Base-by-base conservation (phyloP, 2,329 filamentous ascomycete species). In the Myriangium duriaei region DNA sequence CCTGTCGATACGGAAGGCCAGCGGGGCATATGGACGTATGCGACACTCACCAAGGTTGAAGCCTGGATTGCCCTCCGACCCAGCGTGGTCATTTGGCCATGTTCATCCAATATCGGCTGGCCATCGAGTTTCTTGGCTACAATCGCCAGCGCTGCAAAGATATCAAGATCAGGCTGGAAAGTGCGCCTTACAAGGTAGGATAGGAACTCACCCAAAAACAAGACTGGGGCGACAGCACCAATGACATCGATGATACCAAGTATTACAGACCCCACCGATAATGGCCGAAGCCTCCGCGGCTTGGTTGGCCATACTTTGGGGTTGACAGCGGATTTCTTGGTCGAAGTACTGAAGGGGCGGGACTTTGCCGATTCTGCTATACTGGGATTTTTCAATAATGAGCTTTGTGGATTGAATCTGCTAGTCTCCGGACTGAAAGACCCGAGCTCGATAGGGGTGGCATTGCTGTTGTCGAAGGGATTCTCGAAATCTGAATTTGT, bases 171-270 rank as follows among this genome's bases (percentile, higher is more conserved):
- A 7, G n/a, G n/a, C 21, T 7, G 7, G 21, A 26, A 26, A 26
- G n/a, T 26, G 21, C 7, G 7, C n/a, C 7, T 26, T n/a, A n/a
- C n/a, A n/a, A n/a, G n/a, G n/a, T n/a, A 10, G 11, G 39, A 18
- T 11, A 13, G 30, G 7, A 12, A 48, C 54, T 31, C 45, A 56
- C 56, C 30, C 5, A 60, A 53, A 37, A 59, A 60, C 30, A 52
- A 57, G 2, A 59, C 12, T 0, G 57, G 57, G 9, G 53, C 18
- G 2, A 55, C 5, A 0, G 51, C 49, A n/a, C 59, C 24, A 2
- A 58, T 13, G 0, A 53, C 1, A 28, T 60, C 57, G 9, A 50
- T 51, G n/a, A 39, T 4, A 9, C 13, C 34, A 6, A 39, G 19
- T 4, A 43, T 11, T 2, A 37, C 14, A 1, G 36, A 11, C 2